phyloP scores from a whole-genome alignment of 768 basidiomycete species.

The Neoboletus brunneissimus region DNA sequence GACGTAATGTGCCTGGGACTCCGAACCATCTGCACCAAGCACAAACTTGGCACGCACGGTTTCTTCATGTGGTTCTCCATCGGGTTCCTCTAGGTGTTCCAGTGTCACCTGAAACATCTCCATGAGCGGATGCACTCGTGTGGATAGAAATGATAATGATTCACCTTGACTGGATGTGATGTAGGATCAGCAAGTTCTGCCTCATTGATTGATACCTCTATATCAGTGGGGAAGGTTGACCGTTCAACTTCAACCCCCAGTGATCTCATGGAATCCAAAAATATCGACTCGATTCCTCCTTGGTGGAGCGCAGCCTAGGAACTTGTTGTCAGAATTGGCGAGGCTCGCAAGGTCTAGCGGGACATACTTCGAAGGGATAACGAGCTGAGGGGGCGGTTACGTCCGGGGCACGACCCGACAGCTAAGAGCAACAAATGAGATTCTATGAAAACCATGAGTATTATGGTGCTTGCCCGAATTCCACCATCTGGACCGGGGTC shows the following conservation, averaged over 20 bases:
- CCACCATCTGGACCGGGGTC: slow-evolving; percentile 60
- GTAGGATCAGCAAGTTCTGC: slow-evolving; percentile 19
- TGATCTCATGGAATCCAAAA: slow-evolving; percentile 33
- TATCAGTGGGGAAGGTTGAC: slow-evolving; percentile 27
- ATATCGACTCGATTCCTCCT: slow-evolving; percentile 34
- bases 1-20: neutral
- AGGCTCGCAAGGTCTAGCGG: neutral
- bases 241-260: slow-evolving; percentile 34
- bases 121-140: neutral
- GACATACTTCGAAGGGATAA: slow-evolving; percentile 64
- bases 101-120: slow-evolving; percentile 19
- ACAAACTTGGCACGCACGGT: slow-evolving; percentile 70
- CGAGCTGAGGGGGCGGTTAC: slow-evolving; percentile 59
- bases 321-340: neutral
- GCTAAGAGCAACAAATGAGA: slow-evolving; percentile 34
- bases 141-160: neutral
- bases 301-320: slow-evolving; percentile 33
- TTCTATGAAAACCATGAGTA: neutral
- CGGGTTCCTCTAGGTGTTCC: slow-evolving; percentile 19
- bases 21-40: slow-evolving; percentile 68
- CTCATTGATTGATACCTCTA: slow-evolving; percentile 30
- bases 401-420: slow-evolving; percentile 60
- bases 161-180: slow-evolving; percentile 25
- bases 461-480: slow-evolving; percentile 45
- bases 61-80: slow-evolving; percentile 44